phyloP scores from a whole-genome alignment of 2,329 filamentous ascomycete species.

The Botryotinia globosa region DNA sequence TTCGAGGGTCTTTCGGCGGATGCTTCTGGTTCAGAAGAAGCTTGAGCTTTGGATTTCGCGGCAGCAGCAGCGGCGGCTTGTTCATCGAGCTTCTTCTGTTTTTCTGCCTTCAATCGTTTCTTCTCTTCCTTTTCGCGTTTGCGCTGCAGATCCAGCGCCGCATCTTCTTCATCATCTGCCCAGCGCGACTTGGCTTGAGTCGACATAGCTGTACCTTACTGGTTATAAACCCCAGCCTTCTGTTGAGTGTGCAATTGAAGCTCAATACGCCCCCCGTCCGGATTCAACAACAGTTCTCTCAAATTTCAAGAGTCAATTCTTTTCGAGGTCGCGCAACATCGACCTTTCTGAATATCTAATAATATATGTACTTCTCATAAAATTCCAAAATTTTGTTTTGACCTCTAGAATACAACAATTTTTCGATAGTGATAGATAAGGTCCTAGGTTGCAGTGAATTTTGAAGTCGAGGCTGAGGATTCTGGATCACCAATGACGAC shows the following conservation, averaged over 20 bases:
- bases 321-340: background rate
- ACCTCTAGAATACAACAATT: background rate
- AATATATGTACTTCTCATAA: background rate
- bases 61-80: constrained; percentile 31
- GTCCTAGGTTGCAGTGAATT: background rate
- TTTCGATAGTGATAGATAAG: background rate
- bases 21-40: constrained; percentile 36
- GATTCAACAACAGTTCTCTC: background rate
- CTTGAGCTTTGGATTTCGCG: constrained; percentile 40
- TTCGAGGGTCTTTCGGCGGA: constrained; percentile 56
- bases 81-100: constrained; percentile 65
- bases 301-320: background rate
- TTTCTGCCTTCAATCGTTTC: constrained; percentile 78
- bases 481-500: constrained; percentile 18
- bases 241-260: background rate
- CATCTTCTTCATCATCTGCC: constrained; percentile 81
- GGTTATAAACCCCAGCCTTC: background rate
- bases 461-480: constrained; percentile 16
- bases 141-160: constrained; percentile 65
- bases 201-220: constrained; percentile 9
- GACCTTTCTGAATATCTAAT: background rate
- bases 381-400: background rate
- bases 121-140: constrained; percentile 87
- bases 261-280: background rate
- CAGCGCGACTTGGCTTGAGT: constrained; percentile 64